Evolutionary conservation across 139 green algal species (phyloP).

Genomic region (Coelastrella sp.): DNA sequence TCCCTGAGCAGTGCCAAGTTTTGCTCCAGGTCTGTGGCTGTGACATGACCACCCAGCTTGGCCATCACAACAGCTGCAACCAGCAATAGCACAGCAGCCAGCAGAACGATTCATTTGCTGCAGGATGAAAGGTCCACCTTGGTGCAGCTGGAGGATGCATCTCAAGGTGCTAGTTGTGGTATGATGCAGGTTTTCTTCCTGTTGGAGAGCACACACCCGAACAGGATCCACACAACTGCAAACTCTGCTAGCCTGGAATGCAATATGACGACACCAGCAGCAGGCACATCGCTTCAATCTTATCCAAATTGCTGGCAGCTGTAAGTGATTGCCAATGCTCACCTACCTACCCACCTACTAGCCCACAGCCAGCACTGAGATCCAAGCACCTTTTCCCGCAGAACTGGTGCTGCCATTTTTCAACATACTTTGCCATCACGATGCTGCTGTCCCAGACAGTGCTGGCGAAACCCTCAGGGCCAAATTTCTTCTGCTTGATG

Average conservation of each 20-base stretch:
- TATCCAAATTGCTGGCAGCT: no score
- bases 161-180: no score
- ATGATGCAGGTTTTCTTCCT: no score
- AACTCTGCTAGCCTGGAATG: no score
- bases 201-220: no score
- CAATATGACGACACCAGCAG: no score
- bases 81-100: background rate
- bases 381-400: constrained; percentile 65
- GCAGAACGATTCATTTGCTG: no score
- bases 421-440: constrained; percentile 71
- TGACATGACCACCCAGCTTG: constrained; percentile 58
- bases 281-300: no score
- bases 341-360: constrained; percentile 57
- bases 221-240: no score
- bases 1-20: constrained; percentile 71
- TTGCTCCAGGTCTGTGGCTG: constrained; percentile 67
- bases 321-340: no score
- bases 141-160: no score
- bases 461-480: constrained; percentile 71
- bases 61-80: constrained; percentile 60
- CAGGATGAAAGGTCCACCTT: no score
- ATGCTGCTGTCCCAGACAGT: constrained; percentile 84
- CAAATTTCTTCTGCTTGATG: constrained; percentile 69
- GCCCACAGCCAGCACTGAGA: constrained; percentile 73
- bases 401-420: background rate